These are phyloP conservation scores for Komagataella kurtzmanii DNA, from an alignment of 805 yeast genomes.

Conservation along the genomic window DNA sequence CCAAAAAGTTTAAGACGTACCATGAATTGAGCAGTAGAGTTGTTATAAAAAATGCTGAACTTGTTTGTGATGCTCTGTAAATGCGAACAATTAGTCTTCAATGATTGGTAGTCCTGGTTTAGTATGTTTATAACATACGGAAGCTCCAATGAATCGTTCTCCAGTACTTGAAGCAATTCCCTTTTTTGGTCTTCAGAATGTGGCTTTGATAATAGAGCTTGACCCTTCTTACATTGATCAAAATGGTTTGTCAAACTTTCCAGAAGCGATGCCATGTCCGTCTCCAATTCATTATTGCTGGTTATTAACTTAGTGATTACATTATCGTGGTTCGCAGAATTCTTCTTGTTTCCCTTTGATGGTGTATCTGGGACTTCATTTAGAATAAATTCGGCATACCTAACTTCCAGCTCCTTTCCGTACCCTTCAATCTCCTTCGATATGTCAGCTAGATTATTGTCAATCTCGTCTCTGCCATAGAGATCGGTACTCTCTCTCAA, in stretches of 20 bases:
- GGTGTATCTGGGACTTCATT: conserved; percentile 5
- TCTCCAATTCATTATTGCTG: conserved; percentile 39
- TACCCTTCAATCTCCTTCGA: conserved; percentile 12
- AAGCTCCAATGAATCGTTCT: conserved; percentile 40
- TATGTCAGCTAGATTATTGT: conserved; percentile 13
- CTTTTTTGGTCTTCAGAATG: conserved; percentile 15
- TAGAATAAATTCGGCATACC: conserved; percentile 10
- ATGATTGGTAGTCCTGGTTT: not conserved
- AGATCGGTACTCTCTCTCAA: conserved; percentile 16
- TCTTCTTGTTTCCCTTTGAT: not conserved
- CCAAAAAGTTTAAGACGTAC: conserved; percentile 15
- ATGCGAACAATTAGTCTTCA: conserved; percentile 19
- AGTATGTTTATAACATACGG: conserved; percentile 40
- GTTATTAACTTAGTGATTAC: conserved; percentile 13
- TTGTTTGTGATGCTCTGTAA: conserved; percentile 13
- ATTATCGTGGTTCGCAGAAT: conserved; percentile 4
- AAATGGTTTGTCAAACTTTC: conserved; percentile 69
- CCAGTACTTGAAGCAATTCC: conserved; percentile 32
- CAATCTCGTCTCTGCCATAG: conserved; percentile 12
- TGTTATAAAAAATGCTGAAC: conserved; percentile 9
- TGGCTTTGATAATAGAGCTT: conserved; percentile 20
- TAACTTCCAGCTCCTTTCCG: conserved; percentile 12
- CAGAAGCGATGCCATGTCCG: conserved; percentile 56
- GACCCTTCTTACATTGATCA: conserved; percentile 57
- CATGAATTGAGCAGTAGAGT: conserved; percentile 7